Percentiles rank a stretch among this genome's conserved stretches.
phyloP scores from a whole-genome alignment of 495 filamentous ascomycete genomes.

The Aspergillus nanangensis region DNA sequence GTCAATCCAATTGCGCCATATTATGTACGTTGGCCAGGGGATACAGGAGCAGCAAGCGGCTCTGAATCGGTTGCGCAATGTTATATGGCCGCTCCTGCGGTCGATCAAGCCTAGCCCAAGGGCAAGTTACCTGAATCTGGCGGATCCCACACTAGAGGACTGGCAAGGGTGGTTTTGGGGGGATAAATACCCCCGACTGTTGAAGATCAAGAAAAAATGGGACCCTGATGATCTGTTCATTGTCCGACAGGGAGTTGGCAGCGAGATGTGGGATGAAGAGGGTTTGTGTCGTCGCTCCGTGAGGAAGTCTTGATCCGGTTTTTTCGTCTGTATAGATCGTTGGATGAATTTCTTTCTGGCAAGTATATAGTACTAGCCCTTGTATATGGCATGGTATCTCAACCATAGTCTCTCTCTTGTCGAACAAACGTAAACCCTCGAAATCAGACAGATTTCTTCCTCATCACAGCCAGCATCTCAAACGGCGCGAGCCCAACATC shows the following conservation, averaged over 20 bases:
- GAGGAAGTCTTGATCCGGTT: no score
- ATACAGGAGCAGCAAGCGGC: neutral
- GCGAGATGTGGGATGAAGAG: slow-evolving; percentile 13
- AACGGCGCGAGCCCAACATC: slow-evolving; percentile 27
- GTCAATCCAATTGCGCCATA: neutral
- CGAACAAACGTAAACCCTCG: no score
- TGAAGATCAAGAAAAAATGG: slow-evolving; percentile 34
- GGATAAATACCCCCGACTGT: slow-evolving; percentile 38
- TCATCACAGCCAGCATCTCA: slow-evolving; percentile 26
- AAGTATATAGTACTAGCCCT: no score
- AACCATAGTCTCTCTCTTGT: no score
- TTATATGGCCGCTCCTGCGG: neutral
- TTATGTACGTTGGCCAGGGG: neutral
- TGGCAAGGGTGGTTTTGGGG: slow-evolving; percentile 47
- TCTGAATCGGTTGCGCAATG: neutral
- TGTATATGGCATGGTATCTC: no score
- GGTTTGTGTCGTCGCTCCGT: slow-evolving; percentile 10
- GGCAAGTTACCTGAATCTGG: slow-evolving; percentile 38
- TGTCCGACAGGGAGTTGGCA: slow-evolving; percentile 8
- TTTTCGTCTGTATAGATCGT: no score
- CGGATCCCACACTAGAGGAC: slow-evolving; percentile 36
- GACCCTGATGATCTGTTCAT: slow-evolving; percentile 8
- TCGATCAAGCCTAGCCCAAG: neutral
- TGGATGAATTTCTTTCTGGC: no score
- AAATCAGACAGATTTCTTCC: neutral